These are phyloP conservation scores for Podospora didyma DNA, from an alignment of 495 filamentous ascomycete species.

Conservation along the genomic window DNA sequence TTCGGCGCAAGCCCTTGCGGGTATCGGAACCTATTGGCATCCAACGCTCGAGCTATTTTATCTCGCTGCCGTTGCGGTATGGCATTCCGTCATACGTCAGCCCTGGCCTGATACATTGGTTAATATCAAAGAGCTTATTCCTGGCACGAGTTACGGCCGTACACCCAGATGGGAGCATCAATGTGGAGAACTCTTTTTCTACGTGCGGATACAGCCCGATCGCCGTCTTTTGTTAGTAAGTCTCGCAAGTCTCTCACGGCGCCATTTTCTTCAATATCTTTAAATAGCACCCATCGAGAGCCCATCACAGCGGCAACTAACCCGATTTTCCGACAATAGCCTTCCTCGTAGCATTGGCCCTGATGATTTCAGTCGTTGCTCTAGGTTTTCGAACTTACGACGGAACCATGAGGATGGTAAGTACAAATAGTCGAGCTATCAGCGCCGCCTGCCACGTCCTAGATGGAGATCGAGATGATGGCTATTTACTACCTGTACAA, in stretches of 20 bases:
- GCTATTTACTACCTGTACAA: conserved; percentile 9
- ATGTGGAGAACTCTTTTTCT: conserved; percentile 7
- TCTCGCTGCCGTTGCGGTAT: conserved; percentile 45
- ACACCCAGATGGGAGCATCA: conserved; percentile 2
- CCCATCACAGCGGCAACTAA: not conserved
- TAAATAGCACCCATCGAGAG: not conserved
- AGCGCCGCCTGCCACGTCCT: conserved; percentile 19
- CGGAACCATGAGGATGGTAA: conserved; percentile 16
- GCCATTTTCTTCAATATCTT: not conserved
- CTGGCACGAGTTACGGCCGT: conserved; percentile 19
- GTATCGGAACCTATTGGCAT: conserved; percentile 28
- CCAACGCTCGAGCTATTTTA: conserved; percentile 45
- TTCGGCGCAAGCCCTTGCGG: conserved; percentile 6
- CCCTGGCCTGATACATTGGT: conserved; percentile 38
- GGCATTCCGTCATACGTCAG: conserved; percentile 31
- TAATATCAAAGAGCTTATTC: conserved; percentile 39
- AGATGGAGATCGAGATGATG: conserved; percentile 5
- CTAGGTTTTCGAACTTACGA: conserved; percentile 16
- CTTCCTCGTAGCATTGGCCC: not conserved
- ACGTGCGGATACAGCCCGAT: conserved; percentile 31
- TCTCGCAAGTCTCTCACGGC: not conserved
- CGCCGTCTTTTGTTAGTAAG: conserved; percentile 22
- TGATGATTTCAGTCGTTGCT: not conserved
- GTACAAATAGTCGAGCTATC: conserved; percentile 19
- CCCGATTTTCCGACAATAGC: not conserved